Evolutionary conservation across 164 flowering plant species (phyloP), one percentile per base, ranked within the genome.

Genomic region (Magnolia sinica): DNA sequence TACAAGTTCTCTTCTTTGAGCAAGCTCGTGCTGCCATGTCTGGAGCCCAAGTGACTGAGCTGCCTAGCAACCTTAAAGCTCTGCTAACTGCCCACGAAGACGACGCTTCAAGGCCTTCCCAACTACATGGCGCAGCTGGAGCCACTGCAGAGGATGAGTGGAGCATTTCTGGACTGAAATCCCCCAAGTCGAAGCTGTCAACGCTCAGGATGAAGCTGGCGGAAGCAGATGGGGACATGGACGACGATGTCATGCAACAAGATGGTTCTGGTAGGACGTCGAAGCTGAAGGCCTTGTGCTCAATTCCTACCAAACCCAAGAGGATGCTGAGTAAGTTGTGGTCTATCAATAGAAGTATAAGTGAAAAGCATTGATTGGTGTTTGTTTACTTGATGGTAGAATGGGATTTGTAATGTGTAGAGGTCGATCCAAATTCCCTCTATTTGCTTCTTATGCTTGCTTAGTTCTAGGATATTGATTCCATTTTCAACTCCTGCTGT

Each of bases 1-100:
- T 96, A 50, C 99, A 94, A 84, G 98, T 96, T 69, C 94, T 96
- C 68, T 96, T 96, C 89, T 91, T 85, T 71, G 98, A 96, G 83
- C 98, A 96, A 80, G 92, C 93, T 2, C 83, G 97, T 73, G 90
- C 94, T 1, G 82, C 93, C 16, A 84, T 82, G 81, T 80, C 85
- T 4, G 92, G 94, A 19, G 91, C 89, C 73, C 86, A 90, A 78
- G 85, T 88, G 9, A 80, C 88, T 10, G 91, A 92, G 29, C 84
- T 93, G 3, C 97, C 99, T 3, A 81, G 82, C 76, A 85, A 91
- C 82, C 83, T 93, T 72, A 92, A 91, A 84, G 96, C 95, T 58
- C 87, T 96, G 27, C 85, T 93, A 27, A 87, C 87, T 1, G 37
- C 87, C 14, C 89, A 87, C 24, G 82, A 71, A 11, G 83, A 81